Conservation (phyloP, 1,139 yeast genomes). For the Pichia sp. region DNA sequence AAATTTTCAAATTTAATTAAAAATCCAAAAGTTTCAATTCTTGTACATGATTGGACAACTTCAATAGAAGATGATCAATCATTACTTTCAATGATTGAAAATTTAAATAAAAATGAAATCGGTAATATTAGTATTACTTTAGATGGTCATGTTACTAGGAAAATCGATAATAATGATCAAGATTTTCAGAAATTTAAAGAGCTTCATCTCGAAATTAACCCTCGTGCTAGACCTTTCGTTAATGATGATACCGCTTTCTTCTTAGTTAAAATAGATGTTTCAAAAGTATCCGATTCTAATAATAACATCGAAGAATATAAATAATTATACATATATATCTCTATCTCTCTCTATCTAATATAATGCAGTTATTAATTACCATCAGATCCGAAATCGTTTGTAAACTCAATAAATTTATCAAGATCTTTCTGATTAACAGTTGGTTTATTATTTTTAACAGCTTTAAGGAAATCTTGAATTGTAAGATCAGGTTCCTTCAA, state of each 20-base stretch:
- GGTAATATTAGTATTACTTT: conserved; percentile 74
- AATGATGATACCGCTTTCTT: conserved; percentile 58
- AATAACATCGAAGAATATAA: conserved; percentile 41
- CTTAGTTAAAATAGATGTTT: conserved; percentile 54
- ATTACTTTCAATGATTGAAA: conserved; percentile 36
- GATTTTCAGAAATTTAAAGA: conserved; percentile 50
- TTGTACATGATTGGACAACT: conserved; percentile 76
- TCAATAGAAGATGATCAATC: not conserved
- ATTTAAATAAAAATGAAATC: conserved; percentile 67
- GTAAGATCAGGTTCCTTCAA: conserved; percentile 84
- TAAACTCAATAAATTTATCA: conserved; percentile 76
- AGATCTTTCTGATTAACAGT: conserved; percentile 86
- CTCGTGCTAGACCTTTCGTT: conserved; percentile 65
- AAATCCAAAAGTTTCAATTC: conserved; percentile 70
- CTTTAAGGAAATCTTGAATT: conserved; percentile 87
- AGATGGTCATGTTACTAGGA: conserved; percentile 54
- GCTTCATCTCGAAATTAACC: conserved; percentile 51
- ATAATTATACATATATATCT: not conserved
- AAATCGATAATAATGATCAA: conserved; percentile 32
- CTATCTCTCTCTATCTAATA: not conserved
- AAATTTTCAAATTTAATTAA: conserved; percentile 58
- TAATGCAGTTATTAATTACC: conserved; percentile 48
- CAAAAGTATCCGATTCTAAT: conserved; percentile 75
- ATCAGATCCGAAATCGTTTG: conserved; percentile 94
- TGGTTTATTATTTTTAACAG: conserved; percentile 86